phyloP scores from a whole-genome alignment of 73 alveolate species.

The Paramecium sexaurelia region DNA sequence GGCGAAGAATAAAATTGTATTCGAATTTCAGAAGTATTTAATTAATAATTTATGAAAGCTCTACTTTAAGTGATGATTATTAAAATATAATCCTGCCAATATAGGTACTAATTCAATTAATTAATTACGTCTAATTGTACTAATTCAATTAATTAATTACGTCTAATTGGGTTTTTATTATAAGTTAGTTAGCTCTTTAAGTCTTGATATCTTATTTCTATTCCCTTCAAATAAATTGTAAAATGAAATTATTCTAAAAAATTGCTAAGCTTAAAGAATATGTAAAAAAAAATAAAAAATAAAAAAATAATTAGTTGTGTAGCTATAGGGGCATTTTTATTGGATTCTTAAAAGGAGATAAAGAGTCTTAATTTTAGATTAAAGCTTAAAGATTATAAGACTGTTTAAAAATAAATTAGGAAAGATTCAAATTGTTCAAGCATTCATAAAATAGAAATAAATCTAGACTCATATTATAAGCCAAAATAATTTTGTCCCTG shows the following conservation, averaged over 20 bases:
- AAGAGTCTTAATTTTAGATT: neutral
- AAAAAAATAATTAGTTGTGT: neutral
- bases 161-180: too few species aligned
- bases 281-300: neutral
- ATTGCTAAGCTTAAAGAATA: neutral
- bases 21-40: neutral
- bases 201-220: too few species aligned
- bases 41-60: neutral
- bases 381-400: too few species aligned
- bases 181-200: too few species aligned
- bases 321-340: constrained; percentile 13
- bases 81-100: too few species aligned
- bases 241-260: too few species aligned
- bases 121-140: too few species aligned
- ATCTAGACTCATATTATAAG: neutral
- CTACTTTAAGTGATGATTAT: neutral
- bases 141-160: neutral
- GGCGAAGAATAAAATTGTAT: neutral
- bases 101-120: too few species aligned
- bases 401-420: too few species aligned
- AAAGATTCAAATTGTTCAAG: too few species aligned
- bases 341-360: neutral
- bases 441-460: too few species aligned
- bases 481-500: neutral
- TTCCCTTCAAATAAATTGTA: too few species aligned